A percentile compares a stretch with the other conserved stretches of the same genome.
Conservation (phyloP, 2,329 filamentous ascomycete species). For the Beauveria pseudobassiana region DNA sequence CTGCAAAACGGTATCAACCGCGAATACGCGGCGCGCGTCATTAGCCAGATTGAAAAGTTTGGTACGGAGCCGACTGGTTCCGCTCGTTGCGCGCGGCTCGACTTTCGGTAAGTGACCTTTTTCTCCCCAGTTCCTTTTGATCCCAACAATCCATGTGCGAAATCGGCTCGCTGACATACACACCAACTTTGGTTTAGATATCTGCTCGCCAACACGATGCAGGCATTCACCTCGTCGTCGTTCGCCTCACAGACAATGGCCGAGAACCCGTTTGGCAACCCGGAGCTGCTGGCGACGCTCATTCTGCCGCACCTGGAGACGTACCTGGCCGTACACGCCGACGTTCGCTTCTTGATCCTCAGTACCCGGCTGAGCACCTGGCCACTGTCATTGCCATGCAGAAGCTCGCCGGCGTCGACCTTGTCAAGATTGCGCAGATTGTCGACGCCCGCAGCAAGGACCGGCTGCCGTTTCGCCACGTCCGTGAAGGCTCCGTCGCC, state of each 20-base stretch:
- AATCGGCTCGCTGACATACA: too few species aligned
- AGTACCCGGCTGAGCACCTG: slow-evolving; percentile 51
- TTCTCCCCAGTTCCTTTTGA: too few species aligned
- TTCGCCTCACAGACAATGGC: slow-evolving; percentile 38
- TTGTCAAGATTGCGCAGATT: slow-evolving; percentile 53
- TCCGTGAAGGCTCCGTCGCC: slow-evolving; percentile 27
- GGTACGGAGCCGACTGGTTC: slow-evolving; percentile 42
- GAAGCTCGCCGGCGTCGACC: slow-evolving; percentile 45
- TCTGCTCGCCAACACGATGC: slow-evolving; percentile 53
- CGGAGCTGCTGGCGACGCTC: slow-evolving; percentile 47
- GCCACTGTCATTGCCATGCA: slow-evolving; percentile 50
- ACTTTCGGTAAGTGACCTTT: slow-evolving; percentile 41
- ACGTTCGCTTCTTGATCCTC: slow-evolving; percentile 49
- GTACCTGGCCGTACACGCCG: slow-evolving; percentile 45
- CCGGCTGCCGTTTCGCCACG: slow-evolving; percentile 30
- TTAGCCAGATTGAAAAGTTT: slow-evolving; percentile 46
- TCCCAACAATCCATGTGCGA: too few species aligned
- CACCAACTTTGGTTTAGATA: slow-evolving; percentile 33
- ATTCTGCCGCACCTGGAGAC: slow-evolving; percentile 54
- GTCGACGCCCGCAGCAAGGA: slow-evolving; percentile 36
- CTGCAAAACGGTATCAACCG: slow-evolving; percentile 46
- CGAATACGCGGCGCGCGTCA: slow-evolving; percentile 40
- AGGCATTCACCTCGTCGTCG: slow-evolving; percentile 45
- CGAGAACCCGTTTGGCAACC: slow-evolving; percentile 47
- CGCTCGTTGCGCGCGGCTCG: slow-evolving; percentile 48